Evolutionary conservation across 768 basidiomycete genomes (phyloP).

Genomic region (Cystobasidiopsis lactophilus): DNA sequence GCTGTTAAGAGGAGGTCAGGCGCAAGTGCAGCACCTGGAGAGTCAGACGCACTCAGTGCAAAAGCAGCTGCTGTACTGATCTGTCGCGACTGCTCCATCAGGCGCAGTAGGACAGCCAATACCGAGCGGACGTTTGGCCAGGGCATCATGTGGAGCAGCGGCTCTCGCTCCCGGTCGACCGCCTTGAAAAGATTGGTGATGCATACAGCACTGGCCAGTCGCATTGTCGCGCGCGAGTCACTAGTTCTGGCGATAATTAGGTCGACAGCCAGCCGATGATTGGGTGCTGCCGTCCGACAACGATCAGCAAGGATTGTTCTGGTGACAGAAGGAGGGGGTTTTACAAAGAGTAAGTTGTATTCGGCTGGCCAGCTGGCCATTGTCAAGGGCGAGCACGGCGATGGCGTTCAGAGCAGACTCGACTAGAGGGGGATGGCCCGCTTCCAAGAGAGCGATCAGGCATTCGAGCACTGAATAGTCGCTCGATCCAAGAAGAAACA

Average conservation of each 20-base stretch:
- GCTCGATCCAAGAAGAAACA: neutral
- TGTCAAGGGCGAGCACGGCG: neutral
- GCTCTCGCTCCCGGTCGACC: neutral
- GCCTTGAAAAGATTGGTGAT: neutral
- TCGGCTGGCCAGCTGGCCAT: neutral
- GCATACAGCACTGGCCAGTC: constrained; percentile 5
- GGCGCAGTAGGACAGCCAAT: constrained; percentile 3
- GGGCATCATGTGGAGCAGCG: constrained; percentile 1
- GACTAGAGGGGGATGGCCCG: neutral
- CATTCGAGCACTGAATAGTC: neutral
- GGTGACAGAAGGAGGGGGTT: neutral
- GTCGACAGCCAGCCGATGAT: neutral
- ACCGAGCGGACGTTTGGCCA: constrained; percentile 1
- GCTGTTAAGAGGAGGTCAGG: constrained; percentile 27
- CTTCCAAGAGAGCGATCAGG: too few relatives aligned
- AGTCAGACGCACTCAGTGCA: constrained; percentile 9
- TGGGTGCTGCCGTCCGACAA: neutral
- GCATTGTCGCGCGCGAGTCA: neutral
- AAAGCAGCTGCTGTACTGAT: constrained; percentile 8
- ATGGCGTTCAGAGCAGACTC: neutral
- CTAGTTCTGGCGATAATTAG: neutral
- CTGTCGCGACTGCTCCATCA: constrained; percentile 5
- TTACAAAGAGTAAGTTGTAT: neutral
- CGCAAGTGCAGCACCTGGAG: neutral
- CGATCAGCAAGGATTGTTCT: neutral